Base-by-base conservation (phyloP, 2,329 filamentous ascomycete genomes). In the Pleurostoma richardsiae region DNA sequence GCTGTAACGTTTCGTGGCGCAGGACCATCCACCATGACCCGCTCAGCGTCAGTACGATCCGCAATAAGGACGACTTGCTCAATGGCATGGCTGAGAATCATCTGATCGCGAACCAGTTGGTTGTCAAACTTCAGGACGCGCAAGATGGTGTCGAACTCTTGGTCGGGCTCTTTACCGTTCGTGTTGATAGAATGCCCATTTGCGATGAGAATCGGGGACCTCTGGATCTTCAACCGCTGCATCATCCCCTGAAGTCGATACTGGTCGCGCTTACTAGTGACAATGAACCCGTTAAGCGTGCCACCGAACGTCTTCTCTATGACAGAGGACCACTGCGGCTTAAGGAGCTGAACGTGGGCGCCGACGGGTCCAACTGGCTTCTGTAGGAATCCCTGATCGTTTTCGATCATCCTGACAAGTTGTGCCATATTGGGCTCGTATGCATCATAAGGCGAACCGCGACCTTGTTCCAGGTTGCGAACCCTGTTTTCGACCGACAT, bases 321-420 rank as follows among this genome's bases (percentile, higher is more conserved):
- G 40, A 95, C 82, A 1, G 80, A 78, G 1, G 85, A 86, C 94
- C 94, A 99, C 56, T 88, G 77, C 1, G 88, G 86, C 54, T 92
- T 84, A 33, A 82, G 70, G 28, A 99, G 71, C 54, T 82, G 83
- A 44, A 99, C 76, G 58, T 94, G 80, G 28, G 82, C 72, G 30
- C 91, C 94, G 10, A 97, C 72, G 1, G 94, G 94, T 0, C 94
- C 94, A 31, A 97, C 73, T 3, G 94, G 94, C 51, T 78, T 84
- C 40, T 79, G 70, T 28, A 73, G 70, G 59, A 95, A 97, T 0
- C 82, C 74, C 3, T 52, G 64, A 48, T 95, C 88, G n/a, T 72
- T 69, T 5, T 81, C 74, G 50, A 97, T 88, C n/a, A 76, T 77
- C 45, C 68, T 73, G 5, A 95, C 67, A 3, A 96, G 76, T 2